phyloP scores from a whole-genome alignment of 352 stramenopile species.

The Elongisporangium anandrum region DNA sequence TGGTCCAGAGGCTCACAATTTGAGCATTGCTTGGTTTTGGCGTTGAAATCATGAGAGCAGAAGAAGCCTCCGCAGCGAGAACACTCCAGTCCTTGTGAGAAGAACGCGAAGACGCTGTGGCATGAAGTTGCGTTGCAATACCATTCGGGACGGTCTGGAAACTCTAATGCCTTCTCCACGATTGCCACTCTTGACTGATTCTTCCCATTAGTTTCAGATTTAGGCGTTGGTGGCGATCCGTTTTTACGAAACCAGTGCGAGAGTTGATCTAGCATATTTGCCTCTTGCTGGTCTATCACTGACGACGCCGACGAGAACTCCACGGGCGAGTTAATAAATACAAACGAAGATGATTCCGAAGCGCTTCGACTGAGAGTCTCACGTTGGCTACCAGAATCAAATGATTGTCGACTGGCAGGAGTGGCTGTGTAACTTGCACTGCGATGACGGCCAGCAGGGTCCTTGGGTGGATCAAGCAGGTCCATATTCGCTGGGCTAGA shows the following conservation, averaged over 20 bases:
- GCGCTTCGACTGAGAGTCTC: constrained; percentile 24
- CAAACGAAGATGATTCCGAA: constrained; percentile 43
- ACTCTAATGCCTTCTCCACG: constrained; percentile 24
- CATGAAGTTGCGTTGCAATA: constrained; percentile 66
- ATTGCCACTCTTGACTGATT: neutral
- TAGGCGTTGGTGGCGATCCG: constrained; percentile 4
- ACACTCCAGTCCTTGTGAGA: constrained; percentile 49
- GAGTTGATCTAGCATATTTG: neutral
- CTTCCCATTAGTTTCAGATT: constrained; percentile 1
- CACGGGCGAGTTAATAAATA: constrained; percentile 36
- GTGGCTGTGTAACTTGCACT: neutral
- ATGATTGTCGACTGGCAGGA: neutral
- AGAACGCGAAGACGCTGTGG: constrained; percentile 65
- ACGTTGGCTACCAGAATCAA: neutral
- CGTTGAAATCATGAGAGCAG: constrained; percentile 45
- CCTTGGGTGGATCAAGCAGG: neutral
- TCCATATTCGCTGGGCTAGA: neutral
- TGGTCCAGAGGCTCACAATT: constrained; percentile 5
- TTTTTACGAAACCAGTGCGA: constrained; percentile 2
- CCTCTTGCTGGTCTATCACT: neutral
- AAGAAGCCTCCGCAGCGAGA: constrained; percentile 46
- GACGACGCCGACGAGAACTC: neutral
- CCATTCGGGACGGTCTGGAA: constrained; percentile 60
- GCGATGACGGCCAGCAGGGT: neutral
- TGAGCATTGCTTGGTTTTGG: constrained; percentile 27